Base-by-base conservation (phyloP, 345 rosid genomes). In the Populus nigra region DNA sequence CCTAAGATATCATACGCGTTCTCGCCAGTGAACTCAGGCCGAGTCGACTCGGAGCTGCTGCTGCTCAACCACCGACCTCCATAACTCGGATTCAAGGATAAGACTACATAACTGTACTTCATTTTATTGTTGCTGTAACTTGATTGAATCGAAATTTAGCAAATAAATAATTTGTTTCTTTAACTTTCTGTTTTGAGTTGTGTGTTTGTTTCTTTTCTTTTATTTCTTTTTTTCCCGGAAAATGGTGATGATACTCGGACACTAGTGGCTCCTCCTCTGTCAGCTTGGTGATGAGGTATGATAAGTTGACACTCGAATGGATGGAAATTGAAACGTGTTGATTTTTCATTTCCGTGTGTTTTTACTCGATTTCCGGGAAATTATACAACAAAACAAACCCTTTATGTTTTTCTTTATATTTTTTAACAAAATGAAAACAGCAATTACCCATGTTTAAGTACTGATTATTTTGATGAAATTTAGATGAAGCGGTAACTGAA, bases 1-100 rank as follows among this genome's bases (percentile, higher is more conserved):
- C 89, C 91, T 65, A 95, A 88, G 78, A 95, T 87, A 63, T 81
- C 85, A 86, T 95, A 93, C 0, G 99, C 99, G 83, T 87, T 93
- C 38, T 80, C 88, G 18, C 82, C 90, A 25, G 86, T 86, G 61
- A 91, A 92, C 41, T 92, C 94, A 23, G 85, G 1, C 83, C 78
- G 86, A 81, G 77, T 61, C 65, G 94, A 82, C 41, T 85, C 90
- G 67, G 89, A 76, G 68, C 88, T 67, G 82, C 86, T 72, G 83
- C 83, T 73, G 41, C 89, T 85, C 72, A 87, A 87, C 84, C 86
- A 78, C 84, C 86, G 91, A 80, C 82, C 68, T 71, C 78, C 49
- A 57, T 4, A 78, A 79, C 72, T 79, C 81, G 50, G 71, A 73
- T 74, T 68, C 18, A 57, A 45, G 66, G 77, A 65, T 1, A 66